Evolutionary conservation across 495 filamentous ascomycete genomes (phyloP).

Genomic region (Penicillium bialowiezense): DNA sequence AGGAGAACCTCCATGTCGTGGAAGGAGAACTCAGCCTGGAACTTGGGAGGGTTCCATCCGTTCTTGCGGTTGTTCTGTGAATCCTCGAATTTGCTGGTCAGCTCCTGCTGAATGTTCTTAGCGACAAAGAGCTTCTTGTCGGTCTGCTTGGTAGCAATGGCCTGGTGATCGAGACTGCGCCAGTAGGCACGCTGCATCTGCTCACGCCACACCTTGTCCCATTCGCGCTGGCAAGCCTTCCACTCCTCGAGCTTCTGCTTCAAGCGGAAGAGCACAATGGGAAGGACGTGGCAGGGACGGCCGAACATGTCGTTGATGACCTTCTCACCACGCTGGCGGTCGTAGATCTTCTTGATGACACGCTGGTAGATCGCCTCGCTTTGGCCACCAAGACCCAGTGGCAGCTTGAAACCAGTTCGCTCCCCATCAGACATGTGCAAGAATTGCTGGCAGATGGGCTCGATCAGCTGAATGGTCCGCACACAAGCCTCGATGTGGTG

Average conservation of each 20-base stretch:
- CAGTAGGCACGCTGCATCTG: conserved; percentile 91
- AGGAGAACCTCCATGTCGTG: conserved; percentile 74
- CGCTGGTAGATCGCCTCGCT: conserved; percentile 95
- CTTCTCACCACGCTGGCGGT: conserved; percentile 72
- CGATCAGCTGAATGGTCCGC: conserved; percentile 90
- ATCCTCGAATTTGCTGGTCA: conserved; percentile 85
- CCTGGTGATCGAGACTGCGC: conserved; percentile 94
- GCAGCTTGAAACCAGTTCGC: conserved; percentile 68
- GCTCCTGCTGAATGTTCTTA: conserved; percentile 80
- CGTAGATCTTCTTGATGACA: conserved; percentile 98
- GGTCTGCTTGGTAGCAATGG: conserved; percentile 72
- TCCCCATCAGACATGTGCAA: conserved; percentile 69
- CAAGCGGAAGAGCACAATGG: conserved; percentile 78
- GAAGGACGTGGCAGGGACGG: conserved; percentile 77
- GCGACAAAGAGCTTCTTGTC: conserved; percentile 89
- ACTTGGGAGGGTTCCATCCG: conserved; percentile 55
- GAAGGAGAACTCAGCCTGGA: conserved; percentile 73
- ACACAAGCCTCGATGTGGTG: conserved; percentile 93
- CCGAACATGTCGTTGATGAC: conserved; percentile 81
- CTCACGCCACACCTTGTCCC: conserved; percentile 97
- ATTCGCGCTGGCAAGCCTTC: conserved; percentile 93
- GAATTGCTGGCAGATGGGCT: conserved; percentile 89
- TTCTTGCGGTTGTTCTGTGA: conserved; percentile 64
- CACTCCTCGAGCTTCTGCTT: conserved; percentile 96
- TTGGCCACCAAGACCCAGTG: conserved; percentile 81